Base-by-base conservation (phyloP, 2,329 filamentous ascomycete genomes). In the Plenodomus tracheiphilus region DNA sequence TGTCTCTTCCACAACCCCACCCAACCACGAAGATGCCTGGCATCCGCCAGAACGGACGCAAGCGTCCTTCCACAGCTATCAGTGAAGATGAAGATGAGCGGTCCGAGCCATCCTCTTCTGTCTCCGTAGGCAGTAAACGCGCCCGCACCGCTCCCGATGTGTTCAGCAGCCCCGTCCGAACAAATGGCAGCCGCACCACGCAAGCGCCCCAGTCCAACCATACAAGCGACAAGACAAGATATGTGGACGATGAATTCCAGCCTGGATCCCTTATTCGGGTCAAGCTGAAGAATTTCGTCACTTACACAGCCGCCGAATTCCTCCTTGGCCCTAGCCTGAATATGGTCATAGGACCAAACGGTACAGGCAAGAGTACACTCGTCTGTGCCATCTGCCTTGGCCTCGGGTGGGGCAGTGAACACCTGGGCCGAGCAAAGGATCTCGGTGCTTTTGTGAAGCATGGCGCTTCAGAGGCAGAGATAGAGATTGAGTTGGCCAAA, bases 271-370 rank as follows among this genome's bases (percentile, higher is more conserved):
- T 99, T 59, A 85, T 97, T 41, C 85, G 92, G 30, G 91, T 99
- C 40, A 87, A 85, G 59, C 81, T 97, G 38, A 83, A 81, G 41
- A 89, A 97, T 72, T 99, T 99, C 62, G 91, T 99, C 46, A 99
- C 94, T 0, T 99, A 99, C 74, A 91, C 89, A 41, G 85, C 87
- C 44, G 93, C 91, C 46, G 92, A 96, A 58, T 97, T 97, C 72
- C 84, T 87, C 49, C 91, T 91, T 11, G 94, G 94, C 0, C 93
- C 94, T 1, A 93, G 89, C 68, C 74, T 99, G 65, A 99, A 99
- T 70, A 97, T 99, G 93, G 87, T 99, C 44, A 96, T 99, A 61
- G 94, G 94, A 0, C 94, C 94, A n/a, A 99, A 99, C 65, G 94
- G 94, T 28, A 97, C 94, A 0, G 94, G 94, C 46, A 99, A 99